Conservation (phyloP, 352 stramenopile species). For the Phytophthora brassicae region DNA sequence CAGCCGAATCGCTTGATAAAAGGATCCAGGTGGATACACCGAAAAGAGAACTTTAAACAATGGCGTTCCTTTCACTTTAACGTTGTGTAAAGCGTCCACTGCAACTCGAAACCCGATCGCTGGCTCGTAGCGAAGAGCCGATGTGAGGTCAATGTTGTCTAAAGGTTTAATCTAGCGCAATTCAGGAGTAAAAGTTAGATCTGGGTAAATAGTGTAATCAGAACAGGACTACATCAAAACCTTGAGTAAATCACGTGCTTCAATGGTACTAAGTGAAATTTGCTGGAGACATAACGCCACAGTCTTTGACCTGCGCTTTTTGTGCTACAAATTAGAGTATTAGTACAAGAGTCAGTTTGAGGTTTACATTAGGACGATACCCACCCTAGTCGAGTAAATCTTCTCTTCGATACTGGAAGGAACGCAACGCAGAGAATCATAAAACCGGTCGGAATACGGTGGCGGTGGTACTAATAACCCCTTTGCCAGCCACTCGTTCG, state of each 20-base stretch:
- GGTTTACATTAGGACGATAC: background rate
- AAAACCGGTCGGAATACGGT: constrained; percentile 46
- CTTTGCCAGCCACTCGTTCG: constrained; percentile 51
- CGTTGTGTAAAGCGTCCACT: constrained; percentile 67
- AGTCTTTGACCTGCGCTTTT: constrained; percentile 24
- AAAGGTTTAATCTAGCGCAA: constrained; percentile 43
- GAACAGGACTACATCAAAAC: constrained; percentile 7
- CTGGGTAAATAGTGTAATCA: background rate
- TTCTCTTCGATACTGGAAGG: constrained; percentile 59
- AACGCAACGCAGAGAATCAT: constrained; percentile 51
- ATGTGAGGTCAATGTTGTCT: constrained; percentile 44
- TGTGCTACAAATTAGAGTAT: constrained; percentile 15
- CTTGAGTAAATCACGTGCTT: constrained; percentile 34
- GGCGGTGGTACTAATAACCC: constrained; percentile 49
- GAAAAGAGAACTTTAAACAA: constrained; percentile 68
- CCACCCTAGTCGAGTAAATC: constrained; percentile 58
- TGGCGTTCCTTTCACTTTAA: constrained; percentile 45
- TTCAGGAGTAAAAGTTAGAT: constrained; percentile 2
- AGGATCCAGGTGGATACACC: constrained; percentile 51
- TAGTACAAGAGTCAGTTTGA: background rate
- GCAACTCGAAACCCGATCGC: constrained; percentile 68
- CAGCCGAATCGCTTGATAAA: constrained; percentile 62
- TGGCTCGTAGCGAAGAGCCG: constrained; percentile 53
- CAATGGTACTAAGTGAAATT: constrained; percentile 7
- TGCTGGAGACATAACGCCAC: constrained; percentile 31